Evolutionary conservation across 1,284 basidiomycete species (phyloP).

Genomic region (Ceratobasidium sp.): DNA sequence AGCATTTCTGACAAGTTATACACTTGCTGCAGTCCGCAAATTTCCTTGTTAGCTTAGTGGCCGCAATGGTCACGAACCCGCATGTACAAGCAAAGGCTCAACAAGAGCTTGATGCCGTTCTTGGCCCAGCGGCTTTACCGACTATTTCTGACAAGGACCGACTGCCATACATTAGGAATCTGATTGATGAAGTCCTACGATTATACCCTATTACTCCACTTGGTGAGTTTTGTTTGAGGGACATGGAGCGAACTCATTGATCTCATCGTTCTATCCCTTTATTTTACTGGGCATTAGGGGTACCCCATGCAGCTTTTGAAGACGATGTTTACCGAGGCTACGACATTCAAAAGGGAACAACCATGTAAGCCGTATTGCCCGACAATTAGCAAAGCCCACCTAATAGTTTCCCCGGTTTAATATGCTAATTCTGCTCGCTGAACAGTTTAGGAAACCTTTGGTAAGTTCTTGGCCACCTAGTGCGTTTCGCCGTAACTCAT

Average conservation of each 20-base stretch:
- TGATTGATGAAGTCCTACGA: constrained; percentile 46
- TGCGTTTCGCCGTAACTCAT: too few species aligned
- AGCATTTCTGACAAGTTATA: background rate
- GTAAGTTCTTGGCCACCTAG: too few species aligned
- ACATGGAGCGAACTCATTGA: background rate
- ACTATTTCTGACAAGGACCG: constrained; percentile 41
- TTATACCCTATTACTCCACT: constrained; percentile 45
- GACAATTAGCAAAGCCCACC: too few species aligned
- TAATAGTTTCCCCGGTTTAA: too few species aligned
- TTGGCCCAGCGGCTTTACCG: constrained; percentile 46
- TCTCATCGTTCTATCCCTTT: background rate
- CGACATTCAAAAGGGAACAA: constrained; percentile 14
- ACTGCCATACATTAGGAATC: constrained; percentile 46
- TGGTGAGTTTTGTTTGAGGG: background rate
- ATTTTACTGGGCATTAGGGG: background rate
- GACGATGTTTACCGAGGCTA: constrained; percentile 33
- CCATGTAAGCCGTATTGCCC: constrained; percentile 3
- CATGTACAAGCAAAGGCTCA: constrained; percentile 46
- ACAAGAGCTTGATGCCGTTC: constrained; percentile 46
- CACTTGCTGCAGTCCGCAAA: constrained; percentile 39
- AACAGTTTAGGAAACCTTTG: constrained; percentile 23
- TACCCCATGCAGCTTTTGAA: constrained; percentile 39
- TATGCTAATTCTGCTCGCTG: too few species aligned
- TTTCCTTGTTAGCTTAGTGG: constrained; percentile 45
- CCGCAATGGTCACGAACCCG: constrained; percentile 46